Conservation (phyloP, 768 basidiomycete species). For the Boletus reticulatus region DNA sequence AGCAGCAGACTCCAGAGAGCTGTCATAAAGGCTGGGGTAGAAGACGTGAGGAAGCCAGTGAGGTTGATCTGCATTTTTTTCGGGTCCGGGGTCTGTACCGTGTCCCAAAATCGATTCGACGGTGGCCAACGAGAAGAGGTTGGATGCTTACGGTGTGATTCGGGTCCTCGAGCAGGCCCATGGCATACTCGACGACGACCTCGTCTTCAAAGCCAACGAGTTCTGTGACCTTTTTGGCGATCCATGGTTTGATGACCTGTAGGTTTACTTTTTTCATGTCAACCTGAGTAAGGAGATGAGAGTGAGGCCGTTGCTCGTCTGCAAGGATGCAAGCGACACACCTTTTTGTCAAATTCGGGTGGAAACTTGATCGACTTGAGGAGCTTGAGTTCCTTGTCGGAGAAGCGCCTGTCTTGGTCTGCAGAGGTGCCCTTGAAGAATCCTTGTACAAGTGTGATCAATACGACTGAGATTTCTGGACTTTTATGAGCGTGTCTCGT, state of each 20-base stretch:
- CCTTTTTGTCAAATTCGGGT: conserved; percentile 84
- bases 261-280: conserved; percentile 96
- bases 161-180: conserved; percentile 88
- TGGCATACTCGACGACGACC: conserved; percentile 93
- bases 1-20: conserved; percentile 89
- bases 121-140: too few relatives aligned
- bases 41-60: conserved; percentile 87
- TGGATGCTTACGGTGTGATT: conserved; percentile 64
- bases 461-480: too few relatives aligned
- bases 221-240: conserved; percentile 88
- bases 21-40: conserved; percentile 84
- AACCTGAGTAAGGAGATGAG: conserved; percentile 46
- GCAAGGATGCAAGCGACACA: conserved; percentile 21
- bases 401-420: conserved; percentile 90
- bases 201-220: conserved; percentile 96
- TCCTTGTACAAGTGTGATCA: conserved; percentile 39
- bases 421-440: conserved; percentile 91
- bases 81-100: conserved; percentile 76
- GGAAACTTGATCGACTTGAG: conserved; percentile 92
- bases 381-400: conserved; percentile 90
- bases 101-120: neutral
- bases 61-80: conserved; percentile 95
- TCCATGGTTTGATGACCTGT: conserved; percentile 90
- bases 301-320: neutral
- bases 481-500: conserved; percentile 1